Evolutionary conservation across 192 early-diverging fungal genomes (phyloP), one percentile per base, ranked within the genome.

Genomic region (Entomortierella beljakovae): DNA sequence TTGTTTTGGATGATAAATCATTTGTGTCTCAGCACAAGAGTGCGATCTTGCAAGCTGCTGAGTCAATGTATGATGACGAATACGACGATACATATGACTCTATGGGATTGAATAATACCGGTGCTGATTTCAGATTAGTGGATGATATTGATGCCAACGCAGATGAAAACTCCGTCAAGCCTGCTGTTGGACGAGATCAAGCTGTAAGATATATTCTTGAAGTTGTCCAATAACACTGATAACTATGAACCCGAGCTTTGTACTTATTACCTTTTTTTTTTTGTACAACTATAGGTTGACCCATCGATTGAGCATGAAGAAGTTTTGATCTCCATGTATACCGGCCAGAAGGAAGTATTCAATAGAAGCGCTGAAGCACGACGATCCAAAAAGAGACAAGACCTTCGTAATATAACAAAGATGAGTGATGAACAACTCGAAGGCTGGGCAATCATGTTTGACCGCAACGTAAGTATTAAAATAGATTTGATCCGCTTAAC

Each of bases 11-110:
- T 32, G 90, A 92, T 55, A 88, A 86, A 61, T 64, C 80, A n/a
- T 87, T 85, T 80, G 76, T 89, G 52, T 29, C 75, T 29, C 50
- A 88, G 66, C 66, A 87, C 54, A 88, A 85, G 74, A 57, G 72
- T 11, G 76, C 80, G 0, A 80, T 88, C 15, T 59, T 88, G 4
- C 71, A 90, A 65, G 70, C 80, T 6, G 80, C 80, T 3, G 81
- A 87, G 48, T 49, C 57, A 1, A 86, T 86, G 69, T 92, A 95
- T 33, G 94, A 95, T 25, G 93, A 96, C 67, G 94, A 97, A 77
- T 94, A 95, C 64, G 97, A 98, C 75, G 97, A 97, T 71, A 93
- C 94, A 20, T 98, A 96, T 57, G 97, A 98, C 69, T 84, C 87
- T 26, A 83, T 83, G 22, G 90, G 90, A 32, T 81, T 91, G 64